A percentile compares a stretch with the other conserved stretches of the same genome.
These are phyloP conservation scores for Triticum aestivum DNA, from an alignment of 176 grass and related monocot genomes.

Conservation along the genomic window IWGSC_CS_RefSeq_v2.1 NC_057797.1:32002610-32003109, in stretches of 20 bases:
- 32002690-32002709: slow-evolving; percentile 33
- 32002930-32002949: not conserved
- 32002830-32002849: not conserved
- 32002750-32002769: slow-evolving; percentile 11
- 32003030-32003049: no score
- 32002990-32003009: not conserved
- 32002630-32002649: slow-evolving; percentile 62
- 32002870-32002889: not conserved
- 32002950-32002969: not conserved
- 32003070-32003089: not conserved
- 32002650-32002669: slow-evolving; percentile 54
- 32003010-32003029: not conserved
- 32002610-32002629: slow-evolving; percentile 30
- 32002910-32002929: not conserved
- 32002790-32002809: not conserved
- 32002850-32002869: not conserved
- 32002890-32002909: not conserved
- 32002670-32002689: slow-evolving; percentile 51
- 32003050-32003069: not conserved
- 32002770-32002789: not conserved
- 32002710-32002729: slow-evolving; percentile 49
- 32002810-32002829: not conserved
- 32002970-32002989: not conserved
- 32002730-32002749: slow-evolving; percentile 24
- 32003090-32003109: not conserved